Conservation (phyloP, 805 yeast genomes). For the Wickerhamiella qilinensis region DNA sequence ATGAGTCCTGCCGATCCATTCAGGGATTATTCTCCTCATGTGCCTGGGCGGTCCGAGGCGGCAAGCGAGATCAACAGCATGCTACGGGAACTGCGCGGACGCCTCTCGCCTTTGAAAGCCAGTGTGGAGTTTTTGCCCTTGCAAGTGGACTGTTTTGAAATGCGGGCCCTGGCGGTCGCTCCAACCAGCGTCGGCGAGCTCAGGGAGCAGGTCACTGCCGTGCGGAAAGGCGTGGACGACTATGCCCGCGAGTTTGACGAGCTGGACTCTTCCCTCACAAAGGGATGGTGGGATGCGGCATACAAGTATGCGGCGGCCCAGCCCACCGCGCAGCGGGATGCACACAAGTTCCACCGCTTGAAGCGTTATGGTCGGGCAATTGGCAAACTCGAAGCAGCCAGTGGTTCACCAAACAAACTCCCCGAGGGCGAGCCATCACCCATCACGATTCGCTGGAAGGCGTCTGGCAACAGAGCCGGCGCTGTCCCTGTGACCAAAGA, state of each 20-base stretch:
- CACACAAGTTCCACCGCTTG: background rate
- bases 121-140: slow-evolving; percentile 5
- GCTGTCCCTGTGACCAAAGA: too few relatives aligned
- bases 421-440: background rate
- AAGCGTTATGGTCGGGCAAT: background rate
- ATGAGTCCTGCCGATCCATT: background rate
- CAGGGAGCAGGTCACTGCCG: background rate
- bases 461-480: too few relatives aligned
- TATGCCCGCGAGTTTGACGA: background rate
- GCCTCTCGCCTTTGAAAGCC: slow-evolving; percentile 4
- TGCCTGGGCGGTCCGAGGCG: background rate
- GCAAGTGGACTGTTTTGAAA: slow-evolving; percentile 3
- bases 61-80: too few relatives aligned
- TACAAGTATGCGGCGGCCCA: background rate
- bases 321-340: background rate
- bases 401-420: background rate
- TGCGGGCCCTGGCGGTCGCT: slow-evolving; percentile 1
- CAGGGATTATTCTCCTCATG: background rate
- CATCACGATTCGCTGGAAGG: background rate
- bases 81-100: background rate
- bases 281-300: slow-evolving; percentile 2
- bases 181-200: background rate
- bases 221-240: background rate
- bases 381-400: background rate
- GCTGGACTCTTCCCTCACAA: background rate